phyloP scores from a whole-genome alignment of 495 filamentous ascomycete species.

The Penicillium steckii region DNA sequence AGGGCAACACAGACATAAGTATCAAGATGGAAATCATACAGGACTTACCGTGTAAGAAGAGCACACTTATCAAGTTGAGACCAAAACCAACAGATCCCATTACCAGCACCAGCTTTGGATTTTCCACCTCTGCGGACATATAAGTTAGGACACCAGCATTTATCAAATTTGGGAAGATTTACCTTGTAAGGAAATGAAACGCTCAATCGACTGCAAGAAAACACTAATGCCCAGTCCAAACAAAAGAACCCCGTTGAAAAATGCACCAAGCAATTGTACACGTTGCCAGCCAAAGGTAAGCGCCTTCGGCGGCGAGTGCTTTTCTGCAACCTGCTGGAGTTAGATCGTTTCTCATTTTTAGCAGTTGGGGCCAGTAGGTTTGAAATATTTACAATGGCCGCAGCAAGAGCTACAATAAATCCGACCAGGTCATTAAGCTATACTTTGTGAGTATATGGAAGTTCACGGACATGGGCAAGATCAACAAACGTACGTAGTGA shows the following conservation, averaged over 20 bases:
- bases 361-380: background rate
- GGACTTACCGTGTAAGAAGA: constrained; percentile 71
- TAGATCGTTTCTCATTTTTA: too few relatives aligned
- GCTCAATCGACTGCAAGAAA: constrained; percentile 82
- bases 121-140: constrained; percentile 54
- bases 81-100: constrained; percentile 76
- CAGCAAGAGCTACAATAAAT: constrained; percentile 78
- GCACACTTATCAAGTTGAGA: constrained; percentile 73
- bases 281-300: constrained; percentile 72
- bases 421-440: constrained; percentile 90
- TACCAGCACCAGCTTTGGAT: constrained; percentile 71
- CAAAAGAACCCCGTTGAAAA: constrained; percentile 90
- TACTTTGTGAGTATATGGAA: background rate
- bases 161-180: background rate
- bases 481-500: constrained; percentile 62
- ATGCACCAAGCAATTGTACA: constrained; percentile 82
- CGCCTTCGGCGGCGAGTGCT: constrained; percentile 30
- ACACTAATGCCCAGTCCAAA: constrained; percentile 91
- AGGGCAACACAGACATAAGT: background rate
- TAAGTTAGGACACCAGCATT: background rate
- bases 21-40: background rate
- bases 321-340: constrained; percentile 26
- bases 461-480: background rate
- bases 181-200: constrained; percentile 61
- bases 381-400: constrained; percentile 58